Conservation (phyloP, 352 stramenopile species). For the Aphanomyces invadans region DNA sequence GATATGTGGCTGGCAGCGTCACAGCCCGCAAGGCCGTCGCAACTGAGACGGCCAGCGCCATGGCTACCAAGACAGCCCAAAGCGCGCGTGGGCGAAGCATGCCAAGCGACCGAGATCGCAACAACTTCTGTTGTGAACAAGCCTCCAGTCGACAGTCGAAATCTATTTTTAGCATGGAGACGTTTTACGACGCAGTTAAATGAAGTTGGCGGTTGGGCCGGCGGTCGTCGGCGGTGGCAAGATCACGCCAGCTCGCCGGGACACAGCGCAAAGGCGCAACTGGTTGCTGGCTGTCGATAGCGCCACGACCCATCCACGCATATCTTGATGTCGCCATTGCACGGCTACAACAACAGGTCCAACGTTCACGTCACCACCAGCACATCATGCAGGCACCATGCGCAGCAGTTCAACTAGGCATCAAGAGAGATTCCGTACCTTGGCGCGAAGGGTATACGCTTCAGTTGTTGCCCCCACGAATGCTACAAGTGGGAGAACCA, state of each 20-base stretch:
- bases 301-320: constrained; percentile 18
- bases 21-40: background rate
- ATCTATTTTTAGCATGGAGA: constrained; percentile 1
- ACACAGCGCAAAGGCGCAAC: constrained; percentile 12
- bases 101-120: background rate
- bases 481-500: background rate
- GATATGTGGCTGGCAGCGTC: background rate
- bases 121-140: background rate
- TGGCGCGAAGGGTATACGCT: constrained; percentile 7
- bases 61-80: background rate
- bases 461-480: background rate
- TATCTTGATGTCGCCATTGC: constrained; percentile 12
- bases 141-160: too few species aligned
- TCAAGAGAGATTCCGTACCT: constrained; percentile 8
- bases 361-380: too few species aligned
- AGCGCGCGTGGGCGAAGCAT: background rate
- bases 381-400: too few species aligned
- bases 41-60: background rate
- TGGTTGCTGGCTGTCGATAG: background rate
- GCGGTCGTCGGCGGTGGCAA: too few species aligned
- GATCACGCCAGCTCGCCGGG: background rate
- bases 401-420: too few species aligned
- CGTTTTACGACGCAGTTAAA: too few species aligned
- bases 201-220: background rate
- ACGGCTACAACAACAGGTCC: background rate